Evolutionary conservation across 192 early-diverging fungal genomes (phyloP).

Genomic region (Fimicolochytrium jonesii): DNA sequence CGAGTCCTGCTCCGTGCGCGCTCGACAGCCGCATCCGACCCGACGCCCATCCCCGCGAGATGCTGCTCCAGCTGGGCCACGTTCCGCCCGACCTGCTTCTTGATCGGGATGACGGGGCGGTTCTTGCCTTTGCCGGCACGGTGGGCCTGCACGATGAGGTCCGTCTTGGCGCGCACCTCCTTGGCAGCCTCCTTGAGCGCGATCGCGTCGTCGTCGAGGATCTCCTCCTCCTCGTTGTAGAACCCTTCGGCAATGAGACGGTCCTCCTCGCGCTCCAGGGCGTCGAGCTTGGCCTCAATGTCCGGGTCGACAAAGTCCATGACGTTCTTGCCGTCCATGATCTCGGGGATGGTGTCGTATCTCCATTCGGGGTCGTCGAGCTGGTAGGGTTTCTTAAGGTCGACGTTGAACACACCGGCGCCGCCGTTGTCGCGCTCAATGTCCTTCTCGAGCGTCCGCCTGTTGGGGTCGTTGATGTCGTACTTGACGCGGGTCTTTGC

Average conservation of each 20-base stretch:
- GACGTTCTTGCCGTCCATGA: slow-evolving; percentile 97
- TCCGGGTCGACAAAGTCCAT: slow-evolving; percentile 98
- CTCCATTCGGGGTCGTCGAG: slow-evolving; percentile 87
- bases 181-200: slow-evolving; percentile 71
- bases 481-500: slow-evolving; percentile 67
- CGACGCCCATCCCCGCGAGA: slow-evolving; percentile 69
- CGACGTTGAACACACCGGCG: slow-evolving; percentile 93
- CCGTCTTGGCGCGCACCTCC: slow-evolving; percentile 82
- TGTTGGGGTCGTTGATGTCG: slow-evolving; percentile 76
- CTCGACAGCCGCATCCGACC: slow-evolving; percentile 49
- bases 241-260: slow-evolving; percentile 87
- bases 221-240: slow-evolving; percentile 69
- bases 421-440: slow-evolving; percentile 87
- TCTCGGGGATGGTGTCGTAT: slow-evolving; percentile 96
- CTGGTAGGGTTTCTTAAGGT: slow-evolving; percentile 90
- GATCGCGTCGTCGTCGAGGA: slow-evolving; percentile 75
- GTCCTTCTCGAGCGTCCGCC: slow-evolving; percentile 81
- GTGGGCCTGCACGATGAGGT: slow-evolving; percentile 70
- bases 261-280: slow-evolving; percentile 96
- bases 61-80: slow-evolving; percentile 58
- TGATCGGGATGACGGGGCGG: slow-evolving; percentile 67
- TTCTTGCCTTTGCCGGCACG: slow-evolving; percentile 77
- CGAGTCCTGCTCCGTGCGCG: slow-evolving; percentile 59
- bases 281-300: slow-evolving; percentile 92
- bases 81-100: slow-evolving; percentile 21